phyloP scores from a whole-genome alignment of 1,139 yeast genomes.

The Candida buenavistaensis region DNA sequence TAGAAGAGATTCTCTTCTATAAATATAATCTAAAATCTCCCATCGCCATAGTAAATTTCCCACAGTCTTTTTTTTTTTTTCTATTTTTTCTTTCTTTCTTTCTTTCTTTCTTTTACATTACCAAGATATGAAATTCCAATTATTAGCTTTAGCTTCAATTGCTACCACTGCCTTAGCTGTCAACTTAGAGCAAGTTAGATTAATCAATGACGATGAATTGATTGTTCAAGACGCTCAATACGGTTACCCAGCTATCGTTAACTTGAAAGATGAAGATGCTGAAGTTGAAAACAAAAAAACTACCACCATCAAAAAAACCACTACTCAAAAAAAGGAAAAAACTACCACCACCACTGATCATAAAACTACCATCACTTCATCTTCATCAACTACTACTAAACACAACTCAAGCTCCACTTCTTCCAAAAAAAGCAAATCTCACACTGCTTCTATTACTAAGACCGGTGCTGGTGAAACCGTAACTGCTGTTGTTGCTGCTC shows the following conservation, averaged over 20 bases:
- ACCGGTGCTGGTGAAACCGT: constrained; percentile 17
- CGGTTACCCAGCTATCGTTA: constrained; percentile 14
- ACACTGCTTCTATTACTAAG: constrained; percentile 18
- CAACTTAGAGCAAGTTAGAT: constrained; percentile 16
- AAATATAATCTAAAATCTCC: no score
- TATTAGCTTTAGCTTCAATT: constrained; percentile 13
- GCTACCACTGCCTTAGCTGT: constrained; percentile 16
- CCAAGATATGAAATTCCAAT: constrained; percentile 12
- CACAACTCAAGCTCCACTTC: constrained; percentile 8
- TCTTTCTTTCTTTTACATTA: background rate
- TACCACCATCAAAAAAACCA: constrained; percentile 2
- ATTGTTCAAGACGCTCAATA: constrained; percentile 15
- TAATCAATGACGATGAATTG: constrained; percentile 16
- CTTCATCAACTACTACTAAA: constrained; percentile 10
- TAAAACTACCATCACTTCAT: constrained; percentile 6
- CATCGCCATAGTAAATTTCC: background rate
- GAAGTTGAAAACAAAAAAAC: constrained; percentile 9
- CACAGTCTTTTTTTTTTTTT: background rate
- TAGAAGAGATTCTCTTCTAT: no score
- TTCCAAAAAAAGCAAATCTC: constrained; percentile 11
- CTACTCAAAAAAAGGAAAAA: constrained; percentile 11
- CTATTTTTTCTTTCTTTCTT: constrained; percentile 3
- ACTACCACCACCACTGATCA: constrained; percentile 7
- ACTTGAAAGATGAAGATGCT: constrained; percentile 15
- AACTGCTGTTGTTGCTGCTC: constrained; percentile 15